Base-by-base conservation (phyloP, 805 yeast species). In the Kodamaea kaohsiungensis region DNA sequence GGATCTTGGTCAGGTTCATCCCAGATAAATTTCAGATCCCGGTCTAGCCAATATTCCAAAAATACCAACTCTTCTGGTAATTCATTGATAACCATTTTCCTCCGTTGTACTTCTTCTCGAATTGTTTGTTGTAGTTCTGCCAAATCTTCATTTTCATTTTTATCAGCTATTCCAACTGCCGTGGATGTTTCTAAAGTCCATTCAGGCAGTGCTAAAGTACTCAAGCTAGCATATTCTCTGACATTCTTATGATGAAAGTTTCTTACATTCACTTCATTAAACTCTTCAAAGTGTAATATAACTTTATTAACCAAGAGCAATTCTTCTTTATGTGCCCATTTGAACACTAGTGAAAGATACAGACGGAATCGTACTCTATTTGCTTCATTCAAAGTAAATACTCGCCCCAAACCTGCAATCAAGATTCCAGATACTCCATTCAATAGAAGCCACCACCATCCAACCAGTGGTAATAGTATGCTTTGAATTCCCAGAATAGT, bases 1-100 rank as follows among this genome's bases (percentile, higher is more conserved):
- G 80, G 80, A 55, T 76, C 80, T 58, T 76, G 80, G 53, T 76
- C 80, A 3, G 80, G 79, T 53, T 76, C 80, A 2, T 70, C 77
- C 80, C 80, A 76, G 45, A 62, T 69, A 51, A 68, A 76, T 43
- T 59, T 60, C 17, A 70, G 76, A 22, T 76, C 77, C 18, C 69
- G 70, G 43, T 65, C 65, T 15, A 63, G 47, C 77, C 77, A 75
- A 46, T 65, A 75, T 39, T 74, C 76, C 35, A 75, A 53, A 51
- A 72, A 71, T 49, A 65, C 60, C 19, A 65, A 53, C 53, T 75
- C 80, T 52, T 73, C 73, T 2, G 66, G 67, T 19, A 72, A 55
- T 38, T 70, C 63, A 39, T 74, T 75, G 12, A 77, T 67, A 3
- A 67, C 72, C 66, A 78, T 70, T 47, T 67, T 64, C 43, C 77